Conservation (phyloP, 129 eudicot genomes). For the Heracleum sosnowskyi region DNA sequence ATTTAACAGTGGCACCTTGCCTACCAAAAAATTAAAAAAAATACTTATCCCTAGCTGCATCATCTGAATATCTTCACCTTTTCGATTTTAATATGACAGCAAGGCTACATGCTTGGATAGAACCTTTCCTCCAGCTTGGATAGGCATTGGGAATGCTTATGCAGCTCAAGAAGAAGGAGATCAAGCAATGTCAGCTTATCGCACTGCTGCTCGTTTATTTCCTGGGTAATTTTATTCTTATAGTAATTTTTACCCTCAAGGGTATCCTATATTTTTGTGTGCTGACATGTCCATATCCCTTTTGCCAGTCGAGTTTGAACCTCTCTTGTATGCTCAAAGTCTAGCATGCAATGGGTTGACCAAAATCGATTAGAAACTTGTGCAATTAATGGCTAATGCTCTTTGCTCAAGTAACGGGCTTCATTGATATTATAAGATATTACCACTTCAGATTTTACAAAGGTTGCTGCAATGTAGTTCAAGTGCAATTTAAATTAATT, state of each 20-base stretch:
- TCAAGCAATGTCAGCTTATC: constrained; percentile 96
- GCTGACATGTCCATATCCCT: neutral
- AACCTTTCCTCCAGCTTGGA: constrained; percentile 93
- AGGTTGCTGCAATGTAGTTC: neutral
- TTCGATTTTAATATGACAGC: constrained; percentile 34
- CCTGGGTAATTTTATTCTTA: constrained; percentile 57
- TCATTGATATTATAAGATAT: no score
- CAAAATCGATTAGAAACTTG: neutral
- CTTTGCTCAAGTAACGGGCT: neutral
- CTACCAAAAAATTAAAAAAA: neutral
- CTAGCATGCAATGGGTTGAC: neutral
- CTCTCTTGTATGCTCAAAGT: neutral
- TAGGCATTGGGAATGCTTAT: constrained; percentile 92
- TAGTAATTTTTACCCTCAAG: neutral
- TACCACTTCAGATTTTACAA: neutral
- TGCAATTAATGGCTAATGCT: neutral
- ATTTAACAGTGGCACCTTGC: neutral
- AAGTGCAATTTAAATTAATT: neutral
- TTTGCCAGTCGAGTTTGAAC: neutral
- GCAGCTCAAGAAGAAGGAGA: constrained; percentile 98
- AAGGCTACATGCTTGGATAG: constrained; percentile 89
- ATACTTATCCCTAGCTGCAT: neutral
- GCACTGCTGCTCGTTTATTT: constrained; percentile 97
- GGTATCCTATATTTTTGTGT: neutral
- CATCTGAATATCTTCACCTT: neutral